phyloP scores from a whole-genome alignment of 257 asterid genomes.

The Capsicum chinense region DNA sequence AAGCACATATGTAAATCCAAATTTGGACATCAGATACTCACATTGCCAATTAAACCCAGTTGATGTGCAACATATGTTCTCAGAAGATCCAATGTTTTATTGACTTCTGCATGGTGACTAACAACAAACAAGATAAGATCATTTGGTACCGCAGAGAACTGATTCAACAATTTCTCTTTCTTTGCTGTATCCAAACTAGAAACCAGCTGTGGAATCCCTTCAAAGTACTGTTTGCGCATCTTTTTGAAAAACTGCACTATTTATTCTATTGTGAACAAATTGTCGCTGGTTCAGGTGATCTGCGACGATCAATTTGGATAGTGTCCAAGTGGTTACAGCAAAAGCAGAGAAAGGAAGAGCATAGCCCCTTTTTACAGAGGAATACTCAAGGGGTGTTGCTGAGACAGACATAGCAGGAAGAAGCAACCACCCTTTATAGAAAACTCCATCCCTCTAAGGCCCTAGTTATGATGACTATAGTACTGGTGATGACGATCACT shows the following conservation, averaged over 20 bases:
- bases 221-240: slow-evolving; percentile 40
- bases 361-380: no score
- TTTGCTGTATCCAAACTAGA: no score
- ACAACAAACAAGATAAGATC: slow-evolving; percentile 86
- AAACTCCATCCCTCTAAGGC: no score
- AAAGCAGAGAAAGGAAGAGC: no score
- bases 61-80: slow-evolving; percentile 72
- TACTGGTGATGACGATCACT: no score
- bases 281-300: slow-evolving; percentile 51
- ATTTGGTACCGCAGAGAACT: no score
- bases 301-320: slow-evolving; percentile 58
- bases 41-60: slow-evolving; percentile 77
- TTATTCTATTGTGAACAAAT: slow-evolving; percentile 49
- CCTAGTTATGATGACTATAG: no score
- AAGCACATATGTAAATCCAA: neutral
- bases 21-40: slow-evolving; percentile 48
- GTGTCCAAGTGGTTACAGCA: no score
- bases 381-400: no score
- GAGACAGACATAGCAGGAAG: no score
- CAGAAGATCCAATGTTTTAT: slow-evolving; percentile 77
- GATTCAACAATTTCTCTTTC: no score
- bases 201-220: neutral
- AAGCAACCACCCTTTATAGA: no score
- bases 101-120: slow-evolving; percentile 38
- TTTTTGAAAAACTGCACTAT: neutral